These are phyloP conservation scores for Xylaria cubensis DNA, from an alignment of 495 filamentous ascomycete species.

Conservation along the genomic window DNA sequence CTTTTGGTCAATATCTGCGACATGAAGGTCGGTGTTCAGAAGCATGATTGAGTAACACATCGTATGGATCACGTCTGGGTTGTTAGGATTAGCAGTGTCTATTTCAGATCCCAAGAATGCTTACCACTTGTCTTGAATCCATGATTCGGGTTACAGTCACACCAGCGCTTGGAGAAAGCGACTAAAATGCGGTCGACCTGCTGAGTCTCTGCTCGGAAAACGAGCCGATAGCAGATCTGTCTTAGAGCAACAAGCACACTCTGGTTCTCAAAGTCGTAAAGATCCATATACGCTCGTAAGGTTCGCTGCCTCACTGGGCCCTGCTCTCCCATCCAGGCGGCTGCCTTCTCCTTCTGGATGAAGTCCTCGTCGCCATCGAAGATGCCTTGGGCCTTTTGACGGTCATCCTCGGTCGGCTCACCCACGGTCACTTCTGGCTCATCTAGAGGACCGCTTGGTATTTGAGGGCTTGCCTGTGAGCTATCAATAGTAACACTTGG, in stretches of 20 bases:
- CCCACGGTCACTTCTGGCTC: slow-evolving; percentile 55
- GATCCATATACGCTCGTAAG: slow-evolving; percentile 85
- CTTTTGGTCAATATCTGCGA: slow-evolving; percentile 92
- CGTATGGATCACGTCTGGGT: slow-evolving; percentile 89
- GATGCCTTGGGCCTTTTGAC: slow-evolving; percentile 77
- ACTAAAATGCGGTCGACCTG: slow-evolving; percentile 95
- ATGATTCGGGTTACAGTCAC: slow-evolving; percentile 90
- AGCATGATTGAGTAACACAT: slow-evolving; percentile 96
- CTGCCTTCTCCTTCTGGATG: slow-evolving; percentile 76
- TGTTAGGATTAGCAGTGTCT: slow-evolving; percentile 27
- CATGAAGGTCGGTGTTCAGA: slow-evolving; percentile 93
- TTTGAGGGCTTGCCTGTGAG: slow-evolving; percentile 36
- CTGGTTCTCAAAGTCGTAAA: slow-evolving; percentile 84
- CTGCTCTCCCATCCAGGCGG: slow-evolving; percentile 87
- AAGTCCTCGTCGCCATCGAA: slow-evolving; percentile 86
- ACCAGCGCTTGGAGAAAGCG: slow-evolving; percentile 88
- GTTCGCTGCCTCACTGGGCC: slow-evolving; percentile 69
- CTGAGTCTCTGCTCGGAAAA: slow-evolving; percentile 91
- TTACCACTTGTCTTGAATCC: slow-evolving; percentile 89
- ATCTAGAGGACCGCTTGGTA: slow-evolving; percentile 50
- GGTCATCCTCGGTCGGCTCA: slow-evolving; percentile 68
- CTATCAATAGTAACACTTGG: slow-evolving; percentile 56
- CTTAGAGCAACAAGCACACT: slow-evolving; percentile 84
- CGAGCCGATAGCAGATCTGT: slow-evolving; percentile 78
- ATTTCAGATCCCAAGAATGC: slow-evolving; percentile 30